Evolutionary conservation across 176 grass and related monocot genomes (phyloP).

Genomic region (Bonia amplexicaulis): DNA sequence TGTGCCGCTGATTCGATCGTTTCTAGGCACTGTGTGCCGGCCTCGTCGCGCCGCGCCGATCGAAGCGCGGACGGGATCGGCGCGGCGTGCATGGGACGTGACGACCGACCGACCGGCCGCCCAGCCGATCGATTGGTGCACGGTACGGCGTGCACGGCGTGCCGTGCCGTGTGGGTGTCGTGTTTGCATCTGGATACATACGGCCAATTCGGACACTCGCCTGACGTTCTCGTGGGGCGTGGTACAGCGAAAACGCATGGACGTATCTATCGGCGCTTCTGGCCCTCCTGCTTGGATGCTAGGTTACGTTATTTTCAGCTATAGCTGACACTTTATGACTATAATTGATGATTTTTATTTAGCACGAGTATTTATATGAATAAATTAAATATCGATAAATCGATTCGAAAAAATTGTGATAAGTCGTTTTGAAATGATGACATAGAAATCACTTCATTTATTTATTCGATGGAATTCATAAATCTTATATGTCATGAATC

Average conservation of each 20-base stretch:
- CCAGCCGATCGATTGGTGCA: neutral
- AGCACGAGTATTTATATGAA: accelerated
- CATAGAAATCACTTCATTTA: too few species aligned
- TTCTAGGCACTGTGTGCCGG: neutral
- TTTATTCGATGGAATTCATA: too few species aligned
- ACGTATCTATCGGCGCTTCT: neutral
- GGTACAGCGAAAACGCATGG: neutral
- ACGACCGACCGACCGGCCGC: too few species aligned
- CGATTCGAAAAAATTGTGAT: too few species aligned
- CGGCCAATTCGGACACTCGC: neutral
- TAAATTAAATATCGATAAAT: too few species aligned
- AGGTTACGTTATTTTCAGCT: too few species aligned
- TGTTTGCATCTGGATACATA: neutral
- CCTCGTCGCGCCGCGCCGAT: neutral
- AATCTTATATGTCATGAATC: too few species aligned
- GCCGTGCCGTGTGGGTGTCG: neutral
- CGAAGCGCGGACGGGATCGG: neutral
- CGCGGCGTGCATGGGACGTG: neutral
- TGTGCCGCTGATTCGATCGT: neutral
- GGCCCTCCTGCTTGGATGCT: neutral
- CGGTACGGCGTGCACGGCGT: neutral
- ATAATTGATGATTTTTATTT: too few species aligned
- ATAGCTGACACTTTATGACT: accelerated
- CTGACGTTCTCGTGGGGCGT: neutral
- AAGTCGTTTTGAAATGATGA: too few species aligned